Base-by-base conservation (phyloP, 2,329 filamentous ascomycete species). In the Ophiocordyceps sinensis region DNA sequence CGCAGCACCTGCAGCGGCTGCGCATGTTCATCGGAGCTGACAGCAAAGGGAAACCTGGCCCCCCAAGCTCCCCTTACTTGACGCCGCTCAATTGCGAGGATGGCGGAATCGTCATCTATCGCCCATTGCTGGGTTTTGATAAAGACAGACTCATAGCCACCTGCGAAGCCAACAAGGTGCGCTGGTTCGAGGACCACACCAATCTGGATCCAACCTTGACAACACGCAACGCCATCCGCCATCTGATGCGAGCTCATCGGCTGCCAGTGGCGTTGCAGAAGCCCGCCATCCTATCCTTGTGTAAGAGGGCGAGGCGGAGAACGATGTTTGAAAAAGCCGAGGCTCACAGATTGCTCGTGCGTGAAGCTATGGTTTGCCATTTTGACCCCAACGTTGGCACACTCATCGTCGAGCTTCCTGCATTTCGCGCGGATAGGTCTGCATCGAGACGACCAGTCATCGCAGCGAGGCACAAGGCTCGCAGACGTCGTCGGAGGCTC, bases 141-240 rank as follows among this genome's bases (percentile, higher is more conserved):
- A 93, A 96, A 61, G 68, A 75, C 39, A 67, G 79, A 30, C 67
- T 95, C n/a, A 69, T 81, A 36, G 75, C 77, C 2, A 87, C 85
- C 0, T 95, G 89, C 53, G 59, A 79, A 45, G 66, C 71, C n/a
- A 71, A 79, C 47, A 61, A 67, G 0, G 63, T 93, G 10, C 62
- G 65, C 1, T 96, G 85, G 82, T 84, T 86, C 47, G 85, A 91
- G 55, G 91, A 98, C 56, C 64, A 68, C 35, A 95, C 88, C 2
- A 98, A 98, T 53, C 59, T 67, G 14, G 82, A 95, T 51, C 71
- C 68, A 9, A 86, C 79, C 0, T 62, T 93, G 44, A 94, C 91
- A 0, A 62, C 71, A 36, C 75, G 91, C 31, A 98, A 98, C 53
- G 79, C 89, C 0, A 67, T 95, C 31, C 76, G 89, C 28, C 65